phyloP scores from a whole-genome alignment of 805 yeast species.

The Scheffersomyces ergatensis region DNA sequence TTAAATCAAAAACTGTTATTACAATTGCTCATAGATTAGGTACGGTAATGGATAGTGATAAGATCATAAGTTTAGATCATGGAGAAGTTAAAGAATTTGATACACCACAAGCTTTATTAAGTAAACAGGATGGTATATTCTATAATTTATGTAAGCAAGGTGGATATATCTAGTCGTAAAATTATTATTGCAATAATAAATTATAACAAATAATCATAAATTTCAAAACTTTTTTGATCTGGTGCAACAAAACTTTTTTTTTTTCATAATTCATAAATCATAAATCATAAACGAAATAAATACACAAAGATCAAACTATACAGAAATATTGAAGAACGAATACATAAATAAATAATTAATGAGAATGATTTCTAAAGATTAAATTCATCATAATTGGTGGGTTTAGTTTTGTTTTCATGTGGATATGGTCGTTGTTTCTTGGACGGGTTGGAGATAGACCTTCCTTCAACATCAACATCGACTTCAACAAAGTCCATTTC shows the following conservation, averaged over 20 bases:
- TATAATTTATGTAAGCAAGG: conserved; percentile 50
- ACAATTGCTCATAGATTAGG: conserved; percentile 90
- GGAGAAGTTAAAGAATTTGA: conserved; percentile 82
- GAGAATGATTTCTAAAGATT: no score
- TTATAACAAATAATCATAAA: no score
- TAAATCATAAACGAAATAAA: no score
- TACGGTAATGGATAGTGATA: conserved; percentile 83
- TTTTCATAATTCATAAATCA: no score
- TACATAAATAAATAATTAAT: no score
- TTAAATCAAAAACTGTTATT: conserved; percentile 72
- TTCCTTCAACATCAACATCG: background rate
- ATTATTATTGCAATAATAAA: no score
- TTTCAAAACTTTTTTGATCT: no score
- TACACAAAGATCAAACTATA: no score
- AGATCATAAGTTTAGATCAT: conserved; percentile 67
- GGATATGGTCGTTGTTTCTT: conserved; percentile 2
- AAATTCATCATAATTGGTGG: conserved; percentile 1
- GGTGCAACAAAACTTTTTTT: no score
- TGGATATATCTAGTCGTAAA: conserved; percentile 22
- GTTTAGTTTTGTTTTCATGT: background rate
- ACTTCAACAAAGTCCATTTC: background rate
- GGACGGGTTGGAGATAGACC: background rate
- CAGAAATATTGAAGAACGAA: no score
- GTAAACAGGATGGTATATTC: conserved; percentile 44
- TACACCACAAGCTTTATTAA: conserved; percentile 52